phyloP scores from a whole-genome alignment of 176 grass and related monocot species.

The Poa pratensis region DNA sequence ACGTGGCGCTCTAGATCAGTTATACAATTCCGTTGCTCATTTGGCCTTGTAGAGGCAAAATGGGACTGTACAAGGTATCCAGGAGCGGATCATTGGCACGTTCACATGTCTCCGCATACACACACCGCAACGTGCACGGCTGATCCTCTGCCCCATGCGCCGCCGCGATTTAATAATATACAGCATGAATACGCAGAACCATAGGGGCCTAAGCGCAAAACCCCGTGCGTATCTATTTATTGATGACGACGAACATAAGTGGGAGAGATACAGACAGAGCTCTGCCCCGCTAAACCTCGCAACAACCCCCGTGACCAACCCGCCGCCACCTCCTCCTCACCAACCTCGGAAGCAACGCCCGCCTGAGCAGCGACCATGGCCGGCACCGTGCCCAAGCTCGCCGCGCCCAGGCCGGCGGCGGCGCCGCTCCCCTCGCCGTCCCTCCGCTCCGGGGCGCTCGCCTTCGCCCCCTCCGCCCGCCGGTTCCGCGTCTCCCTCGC shows the following conservation, averaged over 20 bases:
- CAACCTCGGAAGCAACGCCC: constrained; percentile 34
- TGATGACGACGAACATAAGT: neutral
- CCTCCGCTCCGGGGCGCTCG: constrained; percentile 32
- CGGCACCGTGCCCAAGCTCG: constrained; percentile 54
- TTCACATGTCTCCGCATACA: constrained; percentile 5
- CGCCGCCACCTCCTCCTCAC: neutral
- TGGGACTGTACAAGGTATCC: neutral
- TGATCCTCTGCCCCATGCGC: neutral
- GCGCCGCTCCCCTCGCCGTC: constrained; percentile 9
- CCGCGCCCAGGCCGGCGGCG: constrained; percentile 41
- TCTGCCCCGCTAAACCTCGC: constrained; percentile 28
- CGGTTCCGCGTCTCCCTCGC: constrained; percentile 51
- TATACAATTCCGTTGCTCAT: neutral
- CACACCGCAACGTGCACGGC: neutral
- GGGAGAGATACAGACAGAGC: neutral
- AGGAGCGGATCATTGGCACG: neutral
- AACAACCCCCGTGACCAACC: constrained; percentile 47
- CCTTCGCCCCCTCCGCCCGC: constrained; percentile 42
- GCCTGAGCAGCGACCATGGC: constrained; percentile 39
- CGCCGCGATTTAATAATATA: no score
- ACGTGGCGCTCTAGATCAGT: no score
- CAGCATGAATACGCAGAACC: fast-evolving
- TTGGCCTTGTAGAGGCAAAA: neutral
- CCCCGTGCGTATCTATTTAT: constrained; percentile 22
- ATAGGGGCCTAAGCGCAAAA: neutral